Evolutionary conservation across 192 early-diverging fungal genomes (phyloP), one percentile per base, ranked within the genome.

Genomic region (Powellomyces hirtus): DNA sequence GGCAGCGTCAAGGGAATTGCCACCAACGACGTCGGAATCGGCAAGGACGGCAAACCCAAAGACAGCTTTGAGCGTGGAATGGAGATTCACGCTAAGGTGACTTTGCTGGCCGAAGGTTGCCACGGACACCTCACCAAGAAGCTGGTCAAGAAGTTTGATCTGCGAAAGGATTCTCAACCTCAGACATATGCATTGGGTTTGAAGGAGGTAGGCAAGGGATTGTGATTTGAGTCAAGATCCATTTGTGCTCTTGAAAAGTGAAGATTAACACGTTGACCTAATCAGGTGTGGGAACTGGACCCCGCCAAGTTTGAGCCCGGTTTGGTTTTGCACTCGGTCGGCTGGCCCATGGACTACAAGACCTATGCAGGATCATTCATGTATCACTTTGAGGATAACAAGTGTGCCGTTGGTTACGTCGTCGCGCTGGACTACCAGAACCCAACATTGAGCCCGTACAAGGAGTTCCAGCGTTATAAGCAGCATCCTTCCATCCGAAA

Each of bases 381-480:
- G 72, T 99, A 99, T 78, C 95, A 97, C 73, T 89, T 97, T 77
- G 94, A 92, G 64, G 84, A 92, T 64, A 90, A 94, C 78, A 78
- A 93, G 64, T 88, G 92, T 24, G 85, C 92, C 33, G 68, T 97
- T 64, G 97, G 97, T 24, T 85, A 89, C 31, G 94, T 99, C 8
- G 85, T 97, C 44, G 95, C 88, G 8, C 84, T 99, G 38, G 95
- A 98, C 76, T 99, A 99, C 79, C 50, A 85, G 53, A 99, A 99
- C 85, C 94, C 95, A 38, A 95, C 95, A 57, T 64, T 98, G 61
- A 87, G 87, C 67, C 97, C 97, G 4, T 99, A 98, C 84, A 91
- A 92, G 78, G 95, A 97, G 81, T 97, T 99, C 83, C 90, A 98
- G 88, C 83, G 91, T 49, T 96, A 85, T 80, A 99, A 99, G 80